Evolutionary conservation across 2,329 filamentous ascomycete genomes (phyloP), one percentile per base, ranked within the genome.

Genomic region (Ophiostoma ulmi): DNA sequence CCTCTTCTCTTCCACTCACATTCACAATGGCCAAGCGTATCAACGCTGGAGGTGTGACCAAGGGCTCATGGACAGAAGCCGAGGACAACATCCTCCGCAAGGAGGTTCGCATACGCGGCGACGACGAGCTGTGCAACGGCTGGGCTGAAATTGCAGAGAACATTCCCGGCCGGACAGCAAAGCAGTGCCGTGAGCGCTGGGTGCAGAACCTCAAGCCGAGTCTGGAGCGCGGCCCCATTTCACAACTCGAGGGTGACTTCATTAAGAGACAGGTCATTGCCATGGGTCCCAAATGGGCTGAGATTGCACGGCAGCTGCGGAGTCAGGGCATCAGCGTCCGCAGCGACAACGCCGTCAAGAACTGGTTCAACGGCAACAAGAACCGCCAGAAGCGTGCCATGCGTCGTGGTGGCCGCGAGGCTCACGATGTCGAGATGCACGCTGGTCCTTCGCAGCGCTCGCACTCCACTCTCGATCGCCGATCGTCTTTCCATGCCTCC

Each of bases 281-380:
- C 75, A 88, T 92, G 82, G 93, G 93, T 73, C 94, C 93, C 82
- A 88, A 91, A 71, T 97, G 94, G 94, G 94, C 94, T 2, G 93
- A 97, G 78, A 97, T 97, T 77, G 92, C 94, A 64, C 87, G 94
- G 74, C 85, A 88, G 65, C 85, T 97, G 26, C 86, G 48, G 6
- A 20, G 13, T 2, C 10, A 26, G 3, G 38, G 35, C 39, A 55
- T 66, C 39, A 20, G 90, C 70, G 93, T 93, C 74, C 90, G 94
- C 77, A 97, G 93, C 79, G 94, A 97, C 82, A 97, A 97, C 77
- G 91, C 92, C 38, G 92, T 97, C 74, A 97, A 97, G 87, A 97
- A 97, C 80, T 97, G 93, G 93, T 97, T 92, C 92, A 97, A 97
- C 78, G 93, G 94, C 68, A 92, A 90, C 78, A 91, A 94, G 85